Base-by-base conservation (phyloP, 2,329 filamentous ascomycete genomes). In the Colletotrichum tofieldiae region DNA sequence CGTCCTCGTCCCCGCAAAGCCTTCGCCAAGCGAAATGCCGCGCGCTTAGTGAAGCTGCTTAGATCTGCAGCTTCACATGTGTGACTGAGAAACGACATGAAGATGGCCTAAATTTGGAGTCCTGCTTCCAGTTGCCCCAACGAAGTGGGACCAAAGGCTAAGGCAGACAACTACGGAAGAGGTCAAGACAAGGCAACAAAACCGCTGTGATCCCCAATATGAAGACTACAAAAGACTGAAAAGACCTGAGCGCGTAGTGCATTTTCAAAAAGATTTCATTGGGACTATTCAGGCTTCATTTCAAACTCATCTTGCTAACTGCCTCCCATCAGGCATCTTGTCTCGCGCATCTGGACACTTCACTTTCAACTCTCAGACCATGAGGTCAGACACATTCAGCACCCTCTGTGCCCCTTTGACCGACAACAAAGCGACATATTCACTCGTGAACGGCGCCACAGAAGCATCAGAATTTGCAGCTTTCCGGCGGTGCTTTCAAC, bases 211-310 rank as follows among this genome's bases (percentile, higher is more conserved):
- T 84, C 80, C 79, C 81, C 79, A 82, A 84, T 74, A 80, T 89
- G 86, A 89, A 81, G 87, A 84, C 80, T 78, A 81, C 78, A 77
- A 78, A 79, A 87, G 89, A 93, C 90, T 93, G 90, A 93, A 93
- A 93, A 93, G 91, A 93, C 88, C 92, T 93, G 92, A 93, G 86
- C 75, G 76, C 74, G 72, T 75, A 70, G 29, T 41, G 9, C 16
- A 55, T 49, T 12, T 26, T 26, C 54, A 41, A 37, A 66, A n/a
- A n/a, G n/a, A n/a, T 56, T 67, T 54, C 65, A 63, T 52, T 59
- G 29, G 32, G 45, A 23, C 35, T 23, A 51, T 52, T 5, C 16
- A 7, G 20, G 26, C 35, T 8, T 37, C 29, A 14, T 39, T 7
- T 32, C 18, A 32, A 26, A 32, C 29, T 3, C 18, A 51, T 51